These are phyloP conservation scores for Pharnaceum exiguum DNA, from an alignment of 148 eudicot species.

Conservation along the genomic window DNA sequence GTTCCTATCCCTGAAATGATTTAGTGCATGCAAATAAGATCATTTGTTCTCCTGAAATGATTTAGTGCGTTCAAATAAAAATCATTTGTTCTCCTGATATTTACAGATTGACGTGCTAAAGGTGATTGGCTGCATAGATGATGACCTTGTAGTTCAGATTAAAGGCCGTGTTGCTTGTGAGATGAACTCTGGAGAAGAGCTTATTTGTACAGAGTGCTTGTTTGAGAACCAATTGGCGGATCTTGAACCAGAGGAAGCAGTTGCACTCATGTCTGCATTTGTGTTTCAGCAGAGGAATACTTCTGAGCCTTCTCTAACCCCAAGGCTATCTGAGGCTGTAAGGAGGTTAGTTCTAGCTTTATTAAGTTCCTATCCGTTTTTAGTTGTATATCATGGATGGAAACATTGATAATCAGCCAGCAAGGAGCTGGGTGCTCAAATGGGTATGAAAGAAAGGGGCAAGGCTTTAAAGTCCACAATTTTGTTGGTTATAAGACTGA, in stretches of 20 bases:
- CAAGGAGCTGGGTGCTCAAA: too few species aligned
- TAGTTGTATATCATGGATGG: slow-evolving; percentile 4
- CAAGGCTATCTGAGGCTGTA: slow-evolving; percentile 70
- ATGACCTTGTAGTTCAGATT: slow-evolving; percentile 93
- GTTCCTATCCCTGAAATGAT: neutral
- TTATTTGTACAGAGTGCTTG: slow-evolving; percentile 95
- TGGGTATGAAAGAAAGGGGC: too few species aligned
- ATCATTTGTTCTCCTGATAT: neutral
- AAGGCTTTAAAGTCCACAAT: too few species aligned
- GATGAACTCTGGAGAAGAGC: slow-evolving; percentile 99
- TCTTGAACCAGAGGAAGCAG: slow-evolving; percentile 98
- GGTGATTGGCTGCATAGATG: slow-evolving; percentile 84
- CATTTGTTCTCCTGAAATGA: neutral
- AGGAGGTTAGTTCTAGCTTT: slow-evolving; percentile 41
- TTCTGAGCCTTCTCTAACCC: slow-evolving; percentile 86
- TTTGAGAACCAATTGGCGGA: slow-evolving; percentile 94
- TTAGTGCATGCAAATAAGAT: neutral
- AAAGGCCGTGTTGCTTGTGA: slow-evolving; percentile 99
- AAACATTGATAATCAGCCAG: too few species aligned
- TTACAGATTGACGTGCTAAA: slow-evolving; percentile 89
- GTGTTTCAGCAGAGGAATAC: slow-evolving; percentile 96
- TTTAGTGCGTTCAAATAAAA: neutral
- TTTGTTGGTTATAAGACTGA: too few species aligned
- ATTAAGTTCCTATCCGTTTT: neutral
- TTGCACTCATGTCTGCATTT: slow-evolving; percentile 93